These are phyloP conservation scores for Colletotrichum orchidophilum DNA, from an alignment of 2,329 filamentous ascomycete genomes.

Conservation along the genomic window DNA sequence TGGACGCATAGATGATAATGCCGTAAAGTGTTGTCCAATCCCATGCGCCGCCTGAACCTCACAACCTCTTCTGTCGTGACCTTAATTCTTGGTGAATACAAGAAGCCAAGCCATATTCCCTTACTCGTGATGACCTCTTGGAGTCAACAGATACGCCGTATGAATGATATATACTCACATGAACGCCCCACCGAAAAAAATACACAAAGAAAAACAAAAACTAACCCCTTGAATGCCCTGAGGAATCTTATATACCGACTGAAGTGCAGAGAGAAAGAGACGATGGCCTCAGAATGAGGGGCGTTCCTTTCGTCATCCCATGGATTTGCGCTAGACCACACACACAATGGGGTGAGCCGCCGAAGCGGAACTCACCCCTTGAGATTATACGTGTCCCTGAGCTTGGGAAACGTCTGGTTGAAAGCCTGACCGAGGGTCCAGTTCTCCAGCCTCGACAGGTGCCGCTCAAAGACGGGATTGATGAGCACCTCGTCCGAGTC, in stretches of 20 bases:
- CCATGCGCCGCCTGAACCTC: neutral
- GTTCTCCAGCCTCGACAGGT: conserved; percentile 78
- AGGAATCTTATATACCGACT: neutral
- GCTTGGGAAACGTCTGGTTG: conserved; percentile 68
- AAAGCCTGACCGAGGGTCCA: conserved; percentile 83
- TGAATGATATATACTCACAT: neutral
- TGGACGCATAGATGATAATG: neutral
- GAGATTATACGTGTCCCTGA: conserved; percentile 56
- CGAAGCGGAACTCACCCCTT: conserved; percentile 39
- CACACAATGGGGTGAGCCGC: neutral
- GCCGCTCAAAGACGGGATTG: conserved; percentile 86
- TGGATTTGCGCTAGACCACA: neutral
- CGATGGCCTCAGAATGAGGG: neutral
- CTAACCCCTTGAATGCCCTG: neutral
- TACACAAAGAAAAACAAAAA: too few relatives aligned
- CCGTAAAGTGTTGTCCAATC: neutral
- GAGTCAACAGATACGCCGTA: neutral
- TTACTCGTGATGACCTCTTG: neutral
- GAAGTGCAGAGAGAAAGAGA: neutral
- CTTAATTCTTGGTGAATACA: neutral
- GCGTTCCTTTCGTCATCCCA: neutral
- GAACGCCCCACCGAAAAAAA: neutral
- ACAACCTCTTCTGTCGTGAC: neutral
- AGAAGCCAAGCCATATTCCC: neutral
- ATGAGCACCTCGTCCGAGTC: conserved; percentile 75